Evolutionary conservation across 2,329 filamentous ascomycete species (phyloP).

Genomic region (Paracorniculantispora psalliotae): DNA sequence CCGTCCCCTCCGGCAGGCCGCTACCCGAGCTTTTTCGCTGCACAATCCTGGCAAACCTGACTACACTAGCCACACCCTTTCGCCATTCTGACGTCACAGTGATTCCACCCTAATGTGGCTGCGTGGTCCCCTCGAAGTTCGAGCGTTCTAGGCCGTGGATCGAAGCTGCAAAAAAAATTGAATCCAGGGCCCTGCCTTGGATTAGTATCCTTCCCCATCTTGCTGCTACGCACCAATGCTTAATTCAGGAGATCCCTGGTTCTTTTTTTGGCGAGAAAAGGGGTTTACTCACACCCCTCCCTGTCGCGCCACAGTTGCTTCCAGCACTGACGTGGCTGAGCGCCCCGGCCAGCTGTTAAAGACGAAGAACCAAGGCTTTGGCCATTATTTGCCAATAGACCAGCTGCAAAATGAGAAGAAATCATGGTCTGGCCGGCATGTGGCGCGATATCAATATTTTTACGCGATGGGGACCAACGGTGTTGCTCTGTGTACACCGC

Average conservation of each 20-base stretch:
- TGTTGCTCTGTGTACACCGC: not conserved
- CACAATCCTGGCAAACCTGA: not conserved
- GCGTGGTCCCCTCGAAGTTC: not conserved
- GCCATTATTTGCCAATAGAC: not conserved
- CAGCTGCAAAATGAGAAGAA: not conserved
- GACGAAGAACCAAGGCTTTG: not conserved
- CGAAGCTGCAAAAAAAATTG: not conserved
- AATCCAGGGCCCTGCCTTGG: not conserved
- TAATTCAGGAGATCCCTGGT: conserved; percentile 4
- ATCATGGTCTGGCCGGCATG: not conserved
- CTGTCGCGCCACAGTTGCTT: not conserved
- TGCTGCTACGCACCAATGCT: not conserved
- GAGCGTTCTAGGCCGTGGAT: not conserved
- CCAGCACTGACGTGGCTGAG: conserved; percentile 6
- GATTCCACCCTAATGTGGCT: not conserved
- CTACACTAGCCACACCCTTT: not conserved
- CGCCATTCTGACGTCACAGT: conserved; percentile 2
- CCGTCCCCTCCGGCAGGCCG: not conserved
- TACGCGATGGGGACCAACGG: not conserved
- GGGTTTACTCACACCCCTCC: not conserved
- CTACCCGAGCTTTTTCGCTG: not conserved
- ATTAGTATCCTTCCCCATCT: not conserved
- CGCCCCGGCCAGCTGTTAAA: not conserved
- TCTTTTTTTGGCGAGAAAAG: not conserved
- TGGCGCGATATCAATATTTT: not conserved